Evolutionary conservation across 805 yeast species (phyloP).

Genomic region (Wickerhamiella siamensis): DNA sequence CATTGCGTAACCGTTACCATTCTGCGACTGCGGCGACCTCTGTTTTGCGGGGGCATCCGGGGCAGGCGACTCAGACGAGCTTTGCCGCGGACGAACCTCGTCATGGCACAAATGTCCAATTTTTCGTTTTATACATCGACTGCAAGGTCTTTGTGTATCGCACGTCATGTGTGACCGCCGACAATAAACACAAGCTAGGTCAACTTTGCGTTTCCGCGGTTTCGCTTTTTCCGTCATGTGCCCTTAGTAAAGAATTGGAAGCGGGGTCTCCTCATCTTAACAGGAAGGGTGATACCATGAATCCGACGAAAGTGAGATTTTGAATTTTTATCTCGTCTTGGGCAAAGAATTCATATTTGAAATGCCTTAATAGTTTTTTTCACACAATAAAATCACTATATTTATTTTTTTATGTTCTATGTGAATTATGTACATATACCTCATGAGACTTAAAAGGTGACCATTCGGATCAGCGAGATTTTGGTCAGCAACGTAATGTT

Average conservation of each 20-base stretch:
- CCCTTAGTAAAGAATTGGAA: slow-evolving; percentile 1
- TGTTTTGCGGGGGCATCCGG: not conserved
- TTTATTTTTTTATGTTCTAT: too few species aligned
- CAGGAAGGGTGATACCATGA: too few species aligned
- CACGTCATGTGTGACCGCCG: slow-evolving; percentile 91
- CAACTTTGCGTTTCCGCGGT: slow-evolving; percentile 17
- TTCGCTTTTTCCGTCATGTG: slow-evolving; percentile 2
- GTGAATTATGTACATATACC: too few species aligned
- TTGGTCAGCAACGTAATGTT: too few species aligned
- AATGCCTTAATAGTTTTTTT: too few species aligned
- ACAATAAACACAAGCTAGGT: slow-evolving; percentile 73
- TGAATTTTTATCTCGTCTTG: too few species aligned
- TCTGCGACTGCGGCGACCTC: not conserved
- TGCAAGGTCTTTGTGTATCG: slow-evolving; percentile 62
- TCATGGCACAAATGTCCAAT: slow-evolving; percentile 81
- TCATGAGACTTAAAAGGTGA: too few species aligned
- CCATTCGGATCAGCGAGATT: too few species aligned
- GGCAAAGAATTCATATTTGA: too few species aligned
- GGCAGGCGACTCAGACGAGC: not conserved
- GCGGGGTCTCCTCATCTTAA: too few species aligned
- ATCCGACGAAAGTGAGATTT: too few species aligned
- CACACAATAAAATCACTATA: too few species aligned
- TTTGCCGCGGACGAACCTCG: slow-evolving; percentile 30
- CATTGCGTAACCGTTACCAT: not conserved
- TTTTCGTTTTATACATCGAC: slow-evolving; percentile 70